Conservation (phyloP, 345 rosid species). For the Ceriops decandra region DNA sequence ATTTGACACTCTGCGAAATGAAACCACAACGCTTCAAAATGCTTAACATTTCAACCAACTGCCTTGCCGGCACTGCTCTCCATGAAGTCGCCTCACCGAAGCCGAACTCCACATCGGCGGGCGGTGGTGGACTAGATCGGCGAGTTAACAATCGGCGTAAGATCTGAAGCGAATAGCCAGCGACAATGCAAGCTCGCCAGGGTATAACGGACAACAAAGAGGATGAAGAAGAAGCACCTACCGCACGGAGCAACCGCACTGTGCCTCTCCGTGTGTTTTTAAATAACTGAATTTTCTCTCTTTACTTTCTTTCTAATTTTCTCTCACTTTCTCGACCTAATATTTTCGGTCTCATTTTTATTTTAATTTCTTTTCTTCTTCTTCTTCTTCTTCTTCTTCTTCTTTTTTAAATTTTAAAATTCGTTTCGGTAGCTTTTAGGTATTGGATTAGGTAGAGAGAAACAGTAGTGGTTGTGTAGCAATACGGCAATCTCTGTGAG, state of each 20-base stretch:
- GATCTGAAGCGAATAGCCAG: conserved; percentile 24
- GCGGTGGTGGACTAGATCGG: conserved; percentile 18
- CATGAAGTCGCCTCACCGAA: conserved; percentile 21
- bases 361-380: not conserved
- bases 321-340: conserved; percentile 14
- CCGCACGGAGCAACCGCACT: conserved; percentile 23
- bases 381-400: too few species aligned
- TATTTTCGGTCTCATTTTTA: not conserved
- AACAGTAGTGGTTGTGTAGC: conserved; percentile 29
- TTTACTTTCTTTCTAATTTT: conserved; percentile 15
- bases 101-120: conserved; percentile 7
- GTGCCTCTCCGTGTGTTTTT: not conserved
- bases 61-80: conserved; percentile 7
- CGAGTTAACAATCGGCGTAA: conserved; percentile 20
- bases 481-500: conserved; percentile 2
- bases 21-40: not conserved
- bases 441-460: conserved; percentile 34
- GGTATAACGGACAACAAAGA: conserved; percentile 28
- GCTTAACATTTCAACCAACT: conserved; percentile 23
- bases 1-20: conserved; percentile 32
- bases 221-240: conserved; percentile 32
- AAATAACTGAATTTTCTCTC: not conserved
- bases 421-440: conserved; percentile 5
- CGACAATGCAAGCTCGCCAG: conserved; percentile 7
- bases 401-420: too few species aligned